A percentile compares a stretch with the other conserved stretches of the same genome.
Evolutionary conservation across 345 rosid genomes (phyloP).

Genomic region (Moricandia arvensis): DNA sequence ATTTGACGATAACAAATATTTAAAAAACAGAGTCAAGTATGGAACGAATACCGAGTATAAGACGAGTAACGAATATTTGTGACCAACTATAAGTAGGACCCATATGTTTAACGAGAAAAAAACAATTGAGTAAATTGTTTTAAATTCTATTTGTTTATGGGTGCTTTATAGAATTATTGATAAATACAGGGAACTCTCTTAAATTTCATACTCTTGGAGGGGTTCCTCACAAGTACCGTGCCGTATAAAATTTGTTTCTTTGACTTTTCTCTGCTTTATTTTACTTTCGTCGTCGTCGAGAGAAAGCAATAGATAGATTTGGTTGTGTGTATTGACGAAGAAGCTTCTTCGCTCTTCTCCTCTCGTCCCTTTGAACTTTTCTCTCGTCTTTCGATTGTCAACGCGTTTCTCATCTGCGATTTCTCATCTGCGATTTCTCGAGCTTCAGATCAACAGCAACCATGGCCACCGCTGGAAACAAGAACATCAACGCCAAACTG

Average conservation of each 20-base stretch:
- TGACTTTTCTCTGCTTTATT: neutral
- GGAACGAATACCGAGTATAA: too few species aligned
- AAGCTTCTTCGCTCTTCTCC: slow-evolving; percentile 24
- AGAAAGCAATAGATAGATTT: slow-evolving; percentile 13
- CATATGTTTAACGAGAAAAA: neutral
- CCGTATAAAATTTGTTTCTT: slow-evolving; percentile 32
- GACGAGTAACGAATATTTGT: too few species aligned
- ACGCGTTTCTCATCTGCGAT: slow-evolving; percentile 7
- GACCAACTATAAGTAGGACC: too few species aligned
- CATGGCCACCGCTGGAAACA: slow-evolving; percentile 40
- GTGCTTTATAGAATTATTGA: neutral
- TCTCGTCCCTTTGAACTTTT: slow-evolving; percentile 1
- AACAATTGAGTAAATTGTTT: too few species aligned
- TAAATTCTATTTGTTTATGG: neutral
- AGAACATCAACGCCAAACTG: slow-evolving; percentile 42
- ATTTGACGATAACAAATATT: too few species aligned
- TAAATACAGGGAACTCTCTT: neutral
- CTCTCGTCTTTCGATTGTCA: slow-evolving; percentile 9
- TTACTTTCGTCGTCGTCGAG: slow-evolving; percentile 25
- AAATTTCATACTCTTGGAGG: neutral
- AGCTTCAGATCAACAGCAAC: slow-evolving; percentile 33
- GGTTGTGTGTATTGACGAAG: slow-evolving; percentile 31
- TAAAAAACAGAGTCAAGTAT: too few species aligned
- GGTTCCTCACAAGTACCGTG: slow-evolving; percentile 15
- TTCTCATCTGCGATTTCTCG: slow-evolving; percentile 5